Base-by-base conservation (phyloP, 2,329 filamentous ascomycete genomes). In the Sporothrix luriei region DNA sequence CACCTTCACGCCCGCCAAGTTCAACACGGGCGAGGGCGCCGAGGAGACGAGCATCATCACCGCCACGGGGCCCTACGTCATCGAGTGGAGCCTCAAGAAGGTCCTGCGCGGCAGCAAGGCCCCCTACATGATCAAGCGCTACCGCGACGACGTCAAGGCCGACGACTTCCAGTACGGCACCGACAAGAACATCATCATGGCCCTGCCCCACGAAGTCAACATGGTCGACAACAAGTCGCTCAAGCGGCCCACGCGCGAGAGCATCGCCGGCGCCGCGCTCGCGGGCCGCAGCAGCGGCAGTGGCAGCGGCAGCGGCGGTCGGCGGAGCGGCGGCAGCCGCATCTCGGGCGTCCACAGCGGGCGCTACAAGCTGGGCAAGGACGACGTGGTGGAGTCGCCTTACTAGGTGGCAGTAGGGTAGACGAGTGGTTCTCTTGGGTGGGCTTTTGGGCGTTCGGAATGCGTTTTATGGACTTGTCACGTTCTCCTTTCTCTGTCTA, bases 91-190 rank as follows among this genome's bases (percentile, higher is more conserved):
- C 77, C 80, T 99, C 79, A 95, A 93, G 85, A 97, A 97, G 83
- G 86, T 98, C 0, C 80, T 97, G 16, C 85, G 85, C 26, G 92
- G 92, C 67, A 87, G 86, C 73, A 95, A 94, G 80, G 91, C 95
- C 71, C 91, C 94, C 0, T 99, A 99, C 82, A 91, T 90, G 75
- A 98, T 99, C 84, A 97, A 98, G 84, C 90, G 95, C 19, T 99
- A 99, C 78, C 86, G 88, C 0, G 95, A 99, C 76, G 91, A 97
- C 73, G 93, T 99, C 77, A 97, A 96, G 84, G 95, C 95, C 4
- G 95, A 99, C 79, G 97, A 99, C 79, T 99, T 99, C 88, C 93
- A 95, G 76, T 99, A 93, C 76, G 94, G 94, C 61, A 94, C 90
- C 5, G 95, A 99, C 80, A 97, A 97, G 87, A 97, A 97, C 76